phyloP scores from a whole-genome alignment of 2,329 filamentous ascomycete species.

The Aspergillus sp. region DNA sequence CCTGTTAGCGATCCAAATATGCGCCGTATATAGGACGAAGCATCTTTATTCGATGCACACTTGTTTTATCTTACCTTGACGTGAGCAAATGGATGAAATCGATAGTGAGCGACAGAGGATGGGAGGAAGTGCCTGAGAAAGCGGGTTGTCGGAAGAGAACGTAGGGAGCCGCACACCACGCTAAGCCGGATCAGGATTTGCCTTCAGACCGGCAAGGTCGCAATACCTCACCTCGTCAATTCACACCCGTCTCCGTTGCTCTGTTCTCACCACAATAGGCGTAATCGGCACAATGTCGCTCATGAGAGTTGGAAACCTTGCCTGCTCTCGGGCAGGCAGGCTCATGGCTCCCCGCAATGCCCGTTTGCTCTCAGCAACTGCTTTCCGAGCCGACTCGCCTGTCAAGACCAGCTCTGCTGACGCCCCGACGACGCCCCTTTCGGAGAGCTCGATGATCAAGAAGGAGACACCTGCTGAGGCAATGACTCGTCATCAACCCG shows the following conservation, averaged over 20 bases:
- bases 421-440: slow-evolving; percentile 41
- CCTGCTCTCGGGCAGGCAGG: slow-evolving; percentile 34
- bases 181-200: slow-evolving; percentile 37
- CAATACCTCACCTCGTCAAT: slow-evolving; percentile 31
- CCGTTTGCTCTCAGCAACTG: slow-evolving; percentile 41
- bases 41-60: not conserved
- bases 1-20: slow-evolving; percentile 22
- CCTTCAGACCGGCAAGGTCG: slow-evolving; percentile 32
- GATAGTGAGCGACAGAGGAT: slow-evolving; percentile 33
- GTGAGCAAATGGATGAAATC: slow-evolving; percentile 33
- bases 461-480: slow-evolving; percentile 52
- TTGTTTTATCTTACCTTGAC: slow-evolving; percentile 31
- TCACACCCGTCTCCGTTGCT: slow-evolving; percentile 31
- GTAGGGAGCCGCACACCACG: slow-evolving; percentile 27
- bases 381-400: slow-evolving; percentile 51
- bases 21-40: not conserved
- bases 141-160: slow-evolving; percentile 39
- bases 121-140: slow-evolving; percentile 34
- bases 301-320: slow-evolving; percentile 54
- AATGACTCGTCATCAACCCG: slow-evolving; percentile 67
- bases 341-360: slow-evolving; percentile 34
- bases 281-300: slow-evolving; percentile 59
- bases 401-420: slow-evolving; percentile 51
- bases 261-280: slow-evolving; percentile 20
- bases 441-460: slow-evolving; percentile 49